These are phyloP conservation scores for Dichotomocladium elegans DNA, from an alignment of 371 early-diverging fungal genomes.

Conservation along the genomic window DNA sequence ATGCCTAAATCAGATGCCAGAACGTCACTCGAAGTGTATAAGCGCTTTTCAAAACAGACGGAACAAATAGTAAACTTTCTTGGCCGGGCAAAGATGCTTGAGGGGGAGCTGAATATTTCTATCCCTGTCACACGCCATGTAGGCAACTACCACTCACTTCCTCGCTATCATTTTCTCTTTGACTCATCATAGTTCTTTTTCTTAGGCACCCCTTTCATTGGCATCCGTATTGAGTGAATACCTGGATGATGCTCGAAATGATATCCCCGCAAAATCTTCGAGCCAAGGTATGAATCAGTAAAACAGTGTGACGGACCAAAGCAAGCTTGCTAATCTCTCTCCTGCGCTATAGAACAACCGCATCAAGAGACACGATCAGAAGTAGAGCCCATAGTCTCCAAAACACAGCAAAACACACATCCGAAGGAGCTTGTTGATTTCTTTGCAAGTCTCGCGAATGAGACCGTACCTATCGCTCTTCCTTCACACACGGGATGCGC, in stretches of 20 bases:
- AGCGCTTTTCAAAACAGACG: constrained; percentile 79
- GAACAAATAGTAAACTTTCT: constrained; percentile 77
- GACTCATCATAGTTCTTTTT: too few species aligned
- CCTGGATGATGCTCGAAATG: constrained; percentile 68
- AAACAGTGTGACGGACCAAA: too few species aligned
- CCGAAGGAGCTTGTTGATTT: constrained; percentile 69
- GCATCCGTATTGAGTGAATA: constrained; percentile 85
- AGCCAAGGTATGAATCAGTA: too few species aligned
- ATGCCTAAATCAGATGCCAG: constrained; percentile 75
- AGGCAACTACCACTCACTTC: constrained; percentile 8
- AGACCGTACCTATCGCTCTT: constrained; percentile 31
- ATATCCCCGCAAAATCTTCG: too few species aligned
- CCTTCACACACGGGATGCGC: neutral
- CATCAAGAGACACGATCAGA: constrained; percentile 15
- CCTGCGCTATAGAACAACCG: neutral
- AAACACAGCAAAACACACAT: constrained; percentile 7
- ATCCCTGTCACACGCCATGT: constrained; percentile 87
- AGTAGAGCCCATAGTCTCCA: constrained; percentile 13
- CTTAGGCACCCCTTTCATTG: constrained; percentile 79
- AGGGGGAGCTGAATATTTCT: constrained; percentile 65
- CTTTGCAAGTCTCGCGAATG: constrained; percentile 73
- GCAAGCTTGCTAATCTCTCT: neutral
- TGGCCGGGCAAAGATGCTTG: constrained; percentile 68
- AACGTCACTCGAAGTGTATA: constrained; percentile 79
- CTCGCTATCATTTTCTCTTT: neutral